Conservation (phyloP, 108 stramenopile species). For the Thalassiosira profunda region DNA sequence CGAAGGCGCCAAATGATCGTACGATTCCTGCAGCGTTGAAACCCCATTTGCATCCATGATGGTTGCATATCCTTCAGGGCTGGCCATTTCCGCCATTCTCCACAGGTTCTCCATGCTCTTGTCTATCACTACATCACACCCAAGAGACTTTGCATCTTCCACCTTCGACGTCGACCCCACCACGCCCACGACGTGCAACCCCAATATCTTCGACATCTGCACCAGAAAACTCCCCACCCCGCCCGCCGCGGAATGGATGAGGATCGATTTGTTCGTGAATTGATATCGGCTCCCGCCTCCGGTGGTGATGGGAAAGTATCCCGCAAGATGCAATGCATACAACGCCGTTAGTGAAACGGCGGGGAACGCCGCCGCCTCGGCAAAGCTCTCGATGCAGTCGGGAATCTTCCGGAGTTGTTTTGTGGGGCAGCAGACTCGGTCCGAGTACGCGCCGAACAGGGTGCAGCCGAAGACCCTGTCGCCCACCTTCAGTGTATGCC, state of each 20-base stretch:
- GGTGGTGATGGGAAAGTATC: constrained; percentile 51
- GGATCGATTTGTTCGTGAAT: constrained; percentile 68
- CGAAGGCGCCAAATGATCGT: constrained; percentile 76
- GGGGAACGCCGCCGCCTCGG: constrained; percentile 79
- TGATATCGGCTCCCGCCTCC: constrained; percentile 15
- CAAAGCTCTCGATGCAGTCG: constrained; percentile 33
- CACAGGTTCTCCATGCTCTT: constrained; percentile 67
- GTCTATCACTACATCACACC: constrained; percentile 88
- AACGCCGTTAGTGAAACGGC: constrained; percentile 89
- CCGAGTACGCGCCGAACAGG: constrained; percentile 88
- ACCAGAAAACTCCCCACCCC: constrained; percentile 89
- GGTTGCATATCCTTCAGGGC: constrained; percentile 62
- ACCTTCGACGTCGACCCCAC: constrained; percentile 85
- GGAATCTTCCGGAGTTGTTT: constrained; percentile 81
- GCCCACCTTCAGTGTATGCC: constrained; percentile 51
- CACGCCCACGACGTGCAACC: constrained; percentile 82
- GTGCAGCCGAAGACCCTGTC: constrained; percentile 88
- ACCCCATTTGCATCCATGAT: constrained; percentile 92
- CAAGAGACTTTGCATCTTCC: constrained; percentile 63
- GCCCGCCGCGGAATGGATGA: constrained; percentile 92
- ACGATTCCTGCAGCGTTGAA: constrained; percentile 80
- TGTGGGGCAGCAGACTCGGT: constrained; percentile 69
- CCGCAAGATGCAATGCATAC: constrained; percentile 79
- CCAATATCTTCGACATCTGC: constrained; percentile 86
- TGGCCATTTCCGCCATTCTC: constrained; percentile 46